Evolutionary conservation across 1,284 basidiomycete species (phyloP).

Genomic region (Rhodotorula sp.): DNA sequence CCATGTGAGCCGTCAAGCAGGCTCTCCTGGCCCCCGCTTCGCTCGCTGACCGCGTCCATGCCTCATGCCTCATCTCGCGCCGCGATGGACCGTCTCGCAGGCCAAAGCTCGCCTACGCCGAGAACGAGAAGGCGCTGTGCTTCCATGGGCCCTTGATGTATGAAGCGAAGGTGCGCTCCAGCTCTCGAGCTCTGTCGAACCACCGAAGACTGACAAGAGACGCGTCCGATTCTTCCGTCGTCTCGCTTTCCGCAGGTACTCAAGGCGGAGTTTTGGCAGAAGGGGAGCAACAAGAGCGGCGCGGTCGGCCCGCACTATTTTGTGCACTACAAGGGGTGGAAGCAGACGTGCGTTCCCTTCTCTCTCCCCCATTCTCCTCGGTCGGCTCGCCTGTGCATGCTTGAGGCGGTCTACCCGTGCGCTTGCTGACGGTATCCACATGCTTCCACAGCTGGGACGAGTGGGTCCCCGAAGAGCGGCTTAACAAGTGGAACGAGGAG

Average conservation of each 20-base stretch:
- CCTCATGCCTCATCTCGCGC: background rate
- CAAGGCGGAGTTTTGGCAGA: slow-evolving; percentile 73
- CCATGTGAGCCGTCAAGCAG: too few relatives aligned
- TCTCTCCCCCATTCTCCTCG: background rate
- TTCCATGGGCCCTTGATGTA: slow-evolving; percentile 94
- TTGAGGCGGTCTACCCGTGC: background rate
- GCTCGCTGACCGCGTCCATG: background rate
- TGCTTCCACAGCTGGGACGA: slow-evolving; percentile 82
- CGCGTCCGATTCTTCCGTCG: background rate
- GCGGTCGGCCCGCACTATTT: slow-evolving; percentile 78
- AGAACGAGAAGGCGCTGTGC: slow-evolving; percentile 81
- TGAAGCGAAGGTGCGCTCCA: slow-evolving; percentile 66
- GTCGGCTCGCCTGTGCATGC: background rate
- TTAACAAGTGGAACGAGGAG: slow-evolving; percentile 82
- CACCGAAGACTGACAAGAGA: background rate
- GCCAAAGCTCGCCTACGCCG: slow-evolving; percentile 42
- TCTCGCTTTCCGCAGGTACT: slow-evolving; percentile 58
- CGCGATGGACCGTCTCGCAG: slow-evolving; percentile 4
- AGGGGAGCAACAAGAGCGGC: slow-evolving; percentile 65
- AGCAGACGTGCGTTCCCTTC: slow-evolving; percentile 74
- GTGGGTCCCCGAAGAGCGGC: slow-evolving; percentile 81
- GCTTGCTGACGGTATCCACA: background rate
- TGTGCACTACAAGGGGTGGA: slow-evolving; percentile 99
- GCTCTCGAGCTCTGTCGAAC: slow-evolving; percentile 10
- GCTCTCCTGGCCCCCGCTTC: background rate